Base-by-base conservation (phyloP, 208 protist genomes). In the Leishmania braziliensis region DNA sequence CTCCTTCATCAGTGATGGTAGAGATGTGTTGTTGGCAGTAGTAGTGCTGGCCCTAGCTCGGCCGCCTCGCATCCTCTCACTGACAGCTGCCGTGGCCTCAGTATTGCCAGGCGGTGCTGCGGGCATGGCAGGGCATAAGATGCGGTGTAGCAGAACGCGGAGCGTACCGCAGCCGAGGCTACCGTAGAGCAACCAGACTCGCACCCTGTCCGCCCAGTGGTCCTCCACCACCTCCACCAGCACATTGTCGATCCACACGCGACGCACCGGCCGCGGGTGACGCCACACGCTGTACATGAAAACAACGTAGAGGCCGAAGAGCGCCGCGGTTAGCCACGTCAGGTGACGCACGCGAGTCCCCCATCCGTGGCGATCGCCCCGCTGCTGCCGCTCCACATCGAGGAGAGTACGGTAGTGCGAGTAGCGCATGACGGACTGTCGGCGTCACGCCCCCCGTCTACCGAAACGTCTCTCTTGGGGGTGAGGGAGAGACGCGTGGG, bases 211-310 rank as follows among this genome's bases (percentile, higher is more conserved):
- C 33, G 86, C 29, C 78, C 77, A 81, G 69, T 78, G 82, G 58
- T 92, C 90, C 66, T 89, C 86, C n/a, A 96, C 70, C 63, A 95
- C 93, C 84, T 95, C 91, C 10, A 96, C 90, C 62, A 93, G 78
- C n/a, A 96, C 93, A 33, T 78, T 84, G 53, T 96, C 93, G 72
- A 96, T 92, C 89, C 89, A 93, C 16, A 89, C 86, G 48, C 90
- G 87, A 39, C 71, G 82, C 1, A 88, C 73, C 29, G 85, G 76
- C 68, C 56, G 79, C 0, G 91, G 89, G 78, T 90, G 75, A 18
- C 83, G 71, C 88, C 90, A 87, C 46, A 75, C 12, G 54, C n/a
- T 83, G 65, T 80, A 81, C 60, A 29, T 72, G 73, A 78, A 85
- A 29, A 78, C 33, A 3, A 33, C 26, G 43, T 88, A 86, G 3